Conservation (phyloP, 2,329 filamentous ascomycete genomes). For the Decorospora gaudefroyi region DNA sequence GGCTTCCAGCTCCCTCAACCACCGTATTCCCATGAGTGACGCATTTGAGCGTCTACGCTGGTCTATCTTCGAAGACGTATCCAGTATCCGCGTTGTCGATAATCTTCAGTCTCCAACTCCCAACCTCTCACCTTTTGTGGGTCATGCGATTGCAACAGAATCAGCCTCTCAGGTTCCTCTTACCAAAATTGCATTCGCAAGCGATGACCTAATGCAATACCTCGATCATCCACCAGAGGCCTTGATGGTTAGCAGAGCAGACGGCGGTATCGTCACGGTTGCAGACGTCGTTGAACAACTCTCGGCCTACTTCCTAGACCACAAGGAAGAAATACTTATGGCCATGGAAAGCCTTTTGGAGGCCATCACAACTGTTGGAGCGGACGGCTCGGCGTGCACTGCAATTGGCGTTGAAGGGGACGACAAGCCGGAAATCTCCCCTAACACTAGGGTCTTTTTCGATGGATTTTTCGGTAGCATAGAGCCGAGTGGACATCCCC, state of each 20-base stretch:
- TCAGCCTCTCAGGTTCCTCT: not conserved
- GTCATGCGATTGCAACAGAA: not conserved
- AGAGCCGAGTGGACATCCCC: no score
- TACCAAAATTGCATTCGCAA: not conserved
- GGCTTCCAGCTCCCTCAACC: not conserved
- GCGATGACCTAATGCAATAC: not conserved
- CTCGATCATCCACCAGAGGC: not conserved
- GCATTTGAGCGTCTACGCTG: not conserved
- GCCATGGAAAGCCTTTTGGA: no score
- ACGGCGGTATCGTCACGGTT: not conserved
- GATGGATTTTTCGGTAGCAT: no score
- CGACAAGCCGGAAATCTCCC: no score
- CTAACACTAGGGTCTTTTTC: no score
- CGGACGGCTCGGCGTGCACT: no score
- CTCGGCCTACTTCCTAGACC: no score
- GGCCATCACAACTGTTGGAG: no score
- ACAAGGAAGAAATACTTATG: no score
- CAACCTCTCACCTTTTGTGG: not conserved
- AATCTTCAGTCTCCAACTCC: not conserved
- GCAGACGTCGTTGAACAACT: slow-evolving; percentile 20
- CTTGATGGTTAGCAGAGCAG: not conserved
- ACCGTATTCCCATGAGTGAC: not conserved
- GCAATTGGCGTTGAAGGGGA: no score
- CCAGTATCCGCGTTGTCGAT: not conserved
- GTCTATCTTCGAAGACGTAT: not conserved